A percentile compares a stretch with the other conserved stretches of the same genome.
Conservation (phyloP, 495 filamentous ascomycete genomes). For the Penicillium tannophilum region DNA sequence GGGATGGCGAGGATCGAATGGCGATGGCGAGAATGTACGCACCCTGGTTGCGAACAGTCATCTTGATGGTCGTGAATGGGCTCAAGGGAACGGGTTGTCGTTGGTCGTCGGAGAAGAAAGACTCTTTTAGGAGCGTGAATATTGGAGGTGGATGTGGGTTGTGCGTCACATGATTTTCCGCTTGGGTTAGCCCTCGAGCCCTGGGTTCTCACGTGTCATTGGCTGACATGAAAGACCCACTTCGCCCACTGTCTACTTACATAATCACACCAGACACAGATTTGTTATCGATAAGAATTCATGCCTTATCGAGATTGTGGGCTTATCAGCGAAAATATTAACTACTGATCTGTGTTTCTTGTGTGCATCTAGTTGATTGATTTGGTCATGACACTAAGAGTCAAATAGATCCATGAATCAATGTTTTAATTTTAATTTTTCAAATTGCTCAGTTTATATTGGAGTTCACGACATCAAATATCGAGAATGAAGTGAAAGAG, state of each 20-base stretch:
- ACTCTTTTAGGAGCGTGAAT: slow-evolving; percentile 29
- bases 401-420: too few species aligned
- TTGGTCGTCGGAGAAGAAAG: slow-evolving; percentile 36
- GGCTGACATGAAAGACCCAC: slow-evolving; percentile 8
- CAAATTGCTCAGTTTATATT: not conserved
- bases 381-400: too few species aligned
- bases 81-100: slow-evolving; percentile 40
- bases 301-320: not conserved
- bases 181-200: slow-evolving; percentile 26
- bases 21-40: slow-evolving; percentile 24
- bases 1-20: slow-evolving; percentile 29
- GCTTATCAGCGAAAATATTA: not conserved
- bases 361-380: too few species aligned
- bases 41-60: slow-evolving; percentile 46
- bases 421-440: too few species aligned
- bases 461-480: not conserved
- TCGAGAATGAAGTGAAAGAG: not conserved
- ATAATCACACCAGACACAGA: not conserved
- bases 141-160: slow-evolving; percentile 36
- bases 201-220: slow-evolving; percentile 22
- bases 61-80: slow-evolving; percentile 41
- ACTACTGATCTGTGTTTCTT: not conserved
- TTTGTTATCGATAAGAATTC: not conserved
- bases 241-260: not conserved
- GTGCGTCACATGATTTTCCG: slow-evolving; percentile 48